Evolutionary conservation across 2,329 filamentous ascomycete species (phyloP).

Genomic region (Neoscytalidium dimidiatum): DNA sequence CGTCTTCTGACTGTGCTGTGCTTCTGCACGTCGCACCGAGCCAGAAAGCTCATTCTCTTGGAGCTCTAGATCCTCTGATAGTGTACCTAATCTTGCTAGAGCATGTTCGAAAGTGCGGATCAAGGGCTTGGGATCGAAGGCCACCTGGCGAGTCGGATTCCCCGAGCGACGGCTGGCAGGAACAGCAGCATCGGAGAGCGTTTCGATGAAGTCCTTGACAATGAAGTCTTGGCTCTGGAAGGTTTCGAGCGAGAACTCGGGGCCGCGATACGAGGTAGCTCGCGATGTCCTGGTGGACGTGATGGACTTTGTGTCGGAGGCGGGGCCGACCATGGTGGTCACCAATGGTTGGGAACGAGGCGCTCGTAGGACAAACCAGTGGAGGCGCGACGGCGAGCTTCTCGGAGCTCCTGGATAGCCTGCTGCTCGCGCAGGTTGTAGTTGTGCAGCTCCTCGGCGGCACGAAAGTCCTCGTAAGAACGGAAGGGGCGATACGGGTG

Average conservation of each 20-base stretch:
- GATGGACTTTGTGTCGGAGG: conserved; percentile 45
- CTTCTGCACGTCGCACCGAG: conserved; percentile 86
- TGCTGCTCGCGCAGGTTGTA: conserved; percentile 7
- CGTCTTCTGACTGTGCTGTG: conserved; percentile 87
- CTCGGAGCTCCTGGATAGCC: conserved; percentile 15
- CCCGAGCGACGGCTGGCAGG: conserved; percentile 79
- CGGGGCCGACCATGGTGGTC: conserved; percentile 36
- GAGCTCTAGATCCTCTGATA: conserved; percentile 83
- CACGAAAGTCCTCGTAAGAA: conserved; percentile 20
- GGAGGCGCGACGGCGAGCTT: conserved; percentile 18
- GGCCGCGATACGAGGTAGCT: conserved; percentile 59
- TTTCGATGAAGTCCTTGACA: conserved; percentile 95
- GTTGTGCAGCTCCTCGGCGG: conserved; percentile 13
- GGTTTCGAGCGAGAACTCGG: conserved; percentile 83
- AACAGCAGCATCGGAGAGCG: conserved; percentile 81
- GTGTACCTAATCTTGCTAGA: conserved; percentile 66
- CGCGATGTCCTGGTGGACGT: conserved; percentile 43
- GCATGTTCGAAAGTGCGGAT: conserved; percentile 90
- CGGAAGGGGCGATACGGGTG: conserved; percentile 19
- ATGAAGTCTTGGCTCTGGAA: conserved; percentile 77
- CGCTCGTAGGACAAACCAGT: conserved; percentile 5
- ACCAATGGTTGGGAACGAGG: not conserved
- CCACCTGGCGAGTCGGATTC: conserved; percentile 41
- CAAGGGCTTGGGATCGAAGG: conserved; percentile 93
- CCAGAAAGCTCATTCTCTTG: conserved; percentile 89